Base-by-base conservation (phyloP, 108 stramenopile species). In the Cyclostephanos invisitatus region DNA sequence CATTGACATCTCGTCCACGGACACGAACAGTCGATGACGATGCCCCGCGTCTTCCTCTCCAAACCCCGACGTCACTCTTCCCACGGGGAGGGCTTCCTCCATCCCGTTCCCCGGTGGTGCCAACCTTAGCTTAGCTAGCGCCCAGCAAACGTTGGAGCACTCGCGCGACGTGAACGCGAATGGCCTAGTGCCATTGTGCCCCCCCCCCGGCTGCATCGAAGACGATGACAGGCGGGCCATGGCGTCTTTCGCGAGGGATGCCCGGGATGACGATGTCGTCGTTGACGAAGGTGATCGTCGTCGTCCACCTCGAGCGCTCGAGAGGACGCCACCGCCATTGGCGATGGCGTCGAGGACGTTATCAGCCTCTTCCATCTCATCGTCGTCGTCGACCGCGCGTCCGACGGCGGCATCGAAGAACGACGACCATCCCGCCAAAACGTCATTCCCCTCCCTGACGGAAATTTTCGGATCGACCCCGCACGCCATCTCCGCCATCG, bases 101-200 rank as follows among this genome's bases (percentile, higher is more conserved):
- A 88, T 88, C 18, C 44, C 44, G 47, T 72, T 29, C 46, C 60
- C 47, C 14, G 91, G 91, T 10, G 91, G 91, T 18, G 70, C 78
- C 40, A 93, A 57, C 11, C 83, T 75, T 18, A 94, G 68, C 64
- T 94, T 94, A 21, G 93, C 89, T 32, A 94, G 65, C 25, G 86
- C 93, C 93, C 93, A 94, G 24, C 75, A 87, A 53, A 88, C 78
- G 60, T 94, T 94, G 58, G 89, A 82, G 58, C 88, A 70, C 72
- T 94, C 90, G 10, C 90, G 65, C 20, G 82, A 70, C 44, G 44
- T 62, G 84, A 94, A 90, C 64, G 68, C 47, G 57, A 57, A 57
- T 17, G 27, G 29, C 28, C 29, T 32, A 2, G 32, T 2, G 32
- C 32, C 32, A 32, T 3, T 14, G 56, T 11, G 5, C 7, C 40